Evolutionary conservation across 1,284 basidiomycete species (phyloP).

Genomic region (Marasmius oreades): DNA sequence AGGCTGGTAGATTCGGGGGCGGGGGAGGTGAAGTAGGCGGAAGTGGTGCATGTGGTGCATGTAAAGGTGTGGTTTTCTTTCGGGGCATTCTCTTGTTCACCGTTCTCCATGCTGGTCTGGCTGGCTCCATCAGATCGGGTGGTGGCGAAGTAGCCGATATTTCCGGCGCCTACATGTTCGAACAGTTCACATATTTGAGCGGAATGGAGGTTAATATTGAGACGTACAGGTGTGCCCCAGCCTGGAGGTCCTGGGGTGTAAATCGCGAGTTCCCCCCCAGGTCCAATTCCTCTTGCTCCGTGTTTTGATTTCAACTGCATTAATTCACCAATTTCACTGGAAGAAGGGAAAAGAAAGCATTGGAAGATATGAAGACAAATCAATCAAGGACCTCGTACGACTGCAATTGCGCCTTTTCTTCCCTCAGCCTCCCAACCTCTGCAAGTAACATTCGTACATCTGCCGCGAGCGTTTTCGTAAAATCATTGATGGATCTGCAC

Average conservation of each 20-base stretch:
- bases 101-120: slow-evolving; percentile 66
- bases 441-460: slow-evolving; percentile 58
- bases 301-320: slow-evolving; percentile 13
- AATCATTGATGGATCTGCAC: slow-evolving; percentile 63
- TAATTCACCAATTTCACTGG: slow-evolving; percentile 11
- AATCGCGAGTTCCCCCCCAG: neutral
- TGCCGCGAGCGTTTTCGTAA: slow-evolving; percentile 55
- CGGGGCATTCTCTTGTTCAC: slow-evolving; percentile 51
- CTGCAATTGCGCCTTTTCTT: slow-evolving; percentile 65
- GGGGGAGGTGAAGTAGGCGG: slow-evolving; percentile 40
- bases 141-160: slow-evolving; percentile 29
- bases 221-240: neutral
- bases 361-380: neutral
- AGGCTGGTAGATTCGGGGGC: slow-evolving; percentile 54
- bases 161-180: slow-evolving; percentile 19
- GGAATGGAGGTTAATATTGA: neutral
- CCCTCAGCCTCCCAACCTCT: slow-evolving; percentile 71
- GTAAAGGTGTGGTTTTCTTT: slow-evolving; percentile 35
- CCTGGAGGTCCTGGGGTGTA: neutral
- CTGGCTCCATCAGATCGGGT: slow-evolving; percentile 36
- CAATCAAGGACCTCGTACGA: slow-evolving; percentile 1
- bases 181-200: slow-evolving; percentile 2
- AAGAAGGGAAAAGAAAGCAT: neutral
- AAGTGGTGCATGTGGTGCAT: too few relatives aligned
- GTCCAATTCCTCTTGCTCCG: neutral